Conservation (phyloP, 371 early-diverging fungal species). For the Circinella umbellata region DNA sequence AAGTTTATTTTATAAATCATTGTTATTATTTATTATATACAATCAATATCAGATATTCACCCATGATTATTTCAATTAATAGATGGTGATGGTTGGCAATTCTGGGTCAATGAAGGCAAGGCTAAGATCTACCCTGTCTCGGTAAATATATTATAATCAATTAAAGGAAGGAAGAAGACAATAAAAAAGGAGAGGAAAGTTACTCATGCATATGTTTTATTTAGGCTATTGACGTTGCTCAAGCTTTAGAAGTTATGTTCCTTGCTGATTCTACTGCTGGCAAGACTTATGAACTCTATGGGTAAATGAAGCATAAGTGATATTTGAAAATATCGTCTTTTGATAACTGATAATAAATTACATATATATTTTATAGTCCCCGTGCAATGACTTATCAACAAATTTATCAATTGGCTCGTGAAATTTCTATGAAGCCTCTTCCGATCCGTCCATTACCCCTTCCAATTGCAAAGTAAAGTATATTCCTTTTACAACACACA, state of each 20-base stretch:
- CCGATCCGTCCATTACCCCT: conserved; percentile 73
- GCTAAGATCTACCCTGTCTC: conserved; percentile 86
- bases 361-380: conserved; percentile 35
- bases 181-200: too few relatives aligned
- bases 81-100: conserved; percentile 59
- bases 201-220: too few relatives aligned
- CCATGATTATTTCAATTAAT: conserved; percentile 17
- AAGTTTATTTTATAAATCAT: background rate
- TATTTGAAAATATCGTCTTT: background rate
- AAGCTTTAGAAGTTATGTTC: conserved; percentile 77
- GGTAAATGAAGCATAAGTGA: conserved; percentile 39
- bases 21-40: background rate
- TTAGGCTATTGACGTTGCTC: conserved; percentile 88
- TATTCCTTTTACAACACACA: too few relatives aligned
- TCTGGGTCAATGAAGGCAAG: conserved; percentile 74
- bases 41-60: background rate
- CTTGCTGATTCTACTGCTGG: conserved; percentile 77
- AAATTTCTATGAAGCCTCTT: conserved; percentile 69
- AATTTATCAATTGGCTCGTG: conserved; percentile 77
- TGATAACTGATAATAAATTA: background rate
- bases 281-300: conserved; percentile 90
- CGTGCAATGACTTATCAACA: conserved; percentile 75
- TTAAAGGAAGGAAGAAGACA: too few relatives aligned
- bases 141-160: conserved; percentile 33
- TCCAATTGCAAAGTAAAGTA: conserved; percentile 64